Percentiles rank a stretch among this genome's conserved stretches.
Evolutionary conservation across 352 stramenopile species (phyloP).

Genomic region (Globisporangium echinulatum): DNA sequence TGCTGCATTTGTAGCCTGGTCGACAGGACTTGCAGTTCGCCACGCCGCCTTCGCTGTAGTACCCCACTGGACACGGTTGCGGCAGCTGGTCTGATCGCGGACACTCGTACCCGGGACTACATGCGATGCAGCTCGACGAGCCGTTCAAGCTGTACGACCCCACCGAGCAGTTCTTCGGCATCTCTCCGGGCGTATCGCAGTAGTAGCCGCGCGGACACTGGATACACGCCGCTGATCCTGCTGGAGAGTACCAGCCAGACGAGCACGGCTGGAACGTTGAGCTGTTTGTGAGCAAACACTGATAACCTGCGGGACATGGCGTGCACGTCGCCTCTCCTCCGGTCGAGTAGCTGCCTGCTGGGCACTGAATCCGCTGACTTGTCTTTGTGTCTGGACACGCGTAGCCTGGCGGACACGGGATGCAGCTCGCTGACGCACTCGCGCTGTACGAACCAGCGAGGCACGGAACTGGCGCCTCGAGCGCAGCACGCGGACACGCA

Average conservation of each 20-base stretch:
- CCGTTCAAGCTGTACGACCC: constrained; percentile 76
- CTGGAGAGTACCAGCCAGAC: constrained; percentile 59
- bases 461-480: constrained; percentile 29
- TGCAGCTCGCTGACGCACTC: constrained; percentile 42
- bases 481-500: constrained; percentile 37
- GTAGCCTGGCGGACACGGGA: constrained; percentile 60
- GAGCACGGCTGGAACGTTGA: constrained; percentile 50
- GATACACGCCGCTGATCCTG: constrained; percentile 51
- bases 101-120: constrained; percentile 81
- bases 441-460: constrained; percentile 54
- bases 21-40: constrained; percentile 59
- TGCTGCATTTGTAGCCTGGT: constrained; percentile 73
- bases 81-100: constrained; percentile 58
- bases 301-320: constrained; percentile 72
- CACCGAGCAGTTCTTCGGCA: constrained; percentile 63
- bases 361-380: constrained; percentile 37
- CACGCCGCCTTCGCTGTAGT: constrained; percentile 74
- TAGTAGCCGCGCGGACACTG: constrained; percentile 77
- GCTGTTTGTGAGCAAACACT: constrained; percentile 62
- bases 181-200: constrained; percentile 58
- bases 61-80: constrained; percentile 81
- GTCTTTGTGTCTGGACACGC: constrained; percentile 58
- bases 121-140: constrained; percentile 60
- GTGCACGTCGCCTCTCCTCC: constrained; percentile 44
- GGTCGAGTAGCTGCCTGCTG: constrained; percentile 48